Evolutionary conservation across 768 basidiomycete genomes (phyloP), one percentile per base, ranked within the genome.

Genomic region (Termitomyces sp.): DNA sequence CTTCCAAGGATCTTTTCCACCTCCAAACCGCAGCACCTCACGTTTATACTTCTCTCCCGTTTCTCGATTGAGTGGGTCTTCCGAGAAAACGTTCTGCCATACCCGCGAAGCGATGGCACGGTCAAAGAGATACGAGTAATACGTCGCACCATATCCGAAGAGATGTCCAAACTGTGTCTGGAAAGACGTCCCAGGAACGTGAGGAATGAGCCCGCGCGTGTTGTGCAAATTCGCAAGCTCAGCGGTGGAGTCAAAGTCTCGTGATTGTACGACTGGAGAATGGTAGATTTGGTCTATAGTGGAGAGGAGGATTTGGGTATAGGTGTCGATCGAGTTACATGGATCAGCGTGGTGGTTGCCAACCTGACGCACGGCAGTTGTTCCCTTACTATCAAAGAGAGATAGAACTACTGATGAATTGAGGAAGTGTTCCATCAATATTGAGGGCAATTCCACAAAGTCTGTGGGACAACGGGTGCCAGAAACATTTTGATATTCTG

Each of bases 401-500:
- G 88, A 84, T 24, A 98, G 82, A 30, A 98, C 92, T 14, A 75
- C 71, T 0, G 92, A 84, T 0, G 95, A 96, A 43, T 82, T 88
- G 43, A 96, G 82, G 77, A 99, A 98, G 67, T 94, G 93, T 69
- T 99, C 97, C 97, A 98, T 98, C 22, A 99, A 83, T 65, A 98
- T 94, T 10, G 96, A 98, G 0, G 97, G 97, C 6, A 99, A 77
- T 68, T 99, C 97, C 57, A 98, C 96, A 66, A 99, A 97, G 68
- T 99, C 97, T 0, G 97, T 99, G 0, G 97, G 92, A 69, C 94
- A 97, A 20, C 97, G 91, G 1, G 97, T 99, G 16, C 97, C 97
- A 0, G 95, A 87, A 5, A 98, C 94, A 66, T 98, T 98, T 69
- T 98, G 96, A 67, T 96, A 97, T 65, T 95, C 94, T 8, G 95